Evolutionary conservation across 129 eudicot species (phyloP).

Genomic region (Helianthus tuberosus): DNA sequence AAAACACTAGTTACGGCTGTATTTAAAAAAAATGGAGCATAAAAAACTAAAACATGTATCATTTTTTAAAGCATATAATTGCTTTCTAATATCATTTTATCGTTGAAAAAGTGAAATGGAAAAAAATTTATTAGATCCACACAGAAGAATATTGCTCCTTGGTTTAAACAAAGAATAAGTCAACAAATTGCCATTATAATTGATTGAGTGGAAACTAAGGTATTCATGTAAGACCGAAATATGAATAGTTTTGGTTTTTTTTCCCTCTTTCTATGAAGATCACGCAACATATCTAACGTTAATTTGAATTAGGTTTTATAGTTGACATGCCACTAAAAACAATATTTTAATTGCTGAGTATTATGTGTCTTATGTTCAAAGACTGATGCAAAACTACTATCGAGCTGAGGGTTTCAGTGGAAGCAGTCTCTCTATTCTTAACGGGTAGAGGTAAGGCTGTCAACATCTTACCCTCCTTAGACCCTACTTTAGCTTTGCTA

Average conservation of each 20-base stretch:
- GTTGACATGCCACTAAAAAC: not conserved
- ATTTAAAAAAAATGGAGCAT: too few species aligned
- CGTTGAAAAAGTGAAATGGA: not conserved
- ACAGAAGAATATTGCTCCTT: not conserved
- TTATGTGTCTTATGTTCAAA: too few species aligned
- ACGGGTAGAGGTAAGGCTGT: too few species aligned
- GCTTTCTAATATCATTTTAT: not conserved
- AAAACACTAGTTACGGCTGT: too few species aligned
- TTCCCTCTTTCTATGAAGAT: not conserved
- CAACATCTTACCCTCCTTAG: too few species aligned
- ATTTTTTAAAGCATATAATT: not conserved
- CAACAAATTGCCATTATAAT: slow-evolving; percentile 19
- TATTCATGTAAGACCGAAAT: slow-evolving; percentile 13
- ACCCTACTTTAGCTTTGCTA: too few species aligned
- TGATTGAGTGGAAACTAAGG: slow-evolving; percentile 33
- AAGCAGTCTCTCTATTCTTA: too few species aligned
- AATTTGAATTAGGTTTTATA: not conserved
- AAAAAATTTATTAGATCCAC: too few species aligned
- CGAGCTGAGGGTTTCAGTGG: too few species aligned
- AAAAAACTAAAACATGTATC: not conserved
- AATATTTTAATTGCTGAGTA: not conserved
- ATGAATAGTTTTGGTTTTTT: not conserved
- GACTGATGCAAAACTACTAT: too few species aligned
- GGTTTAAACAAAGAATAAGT: slow-evolving; percentile 26
- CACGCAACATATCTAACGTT: not conserved